Base-by-base conservation (phyloP, 139 green algal species). In the Closterium sp. region DNA sequence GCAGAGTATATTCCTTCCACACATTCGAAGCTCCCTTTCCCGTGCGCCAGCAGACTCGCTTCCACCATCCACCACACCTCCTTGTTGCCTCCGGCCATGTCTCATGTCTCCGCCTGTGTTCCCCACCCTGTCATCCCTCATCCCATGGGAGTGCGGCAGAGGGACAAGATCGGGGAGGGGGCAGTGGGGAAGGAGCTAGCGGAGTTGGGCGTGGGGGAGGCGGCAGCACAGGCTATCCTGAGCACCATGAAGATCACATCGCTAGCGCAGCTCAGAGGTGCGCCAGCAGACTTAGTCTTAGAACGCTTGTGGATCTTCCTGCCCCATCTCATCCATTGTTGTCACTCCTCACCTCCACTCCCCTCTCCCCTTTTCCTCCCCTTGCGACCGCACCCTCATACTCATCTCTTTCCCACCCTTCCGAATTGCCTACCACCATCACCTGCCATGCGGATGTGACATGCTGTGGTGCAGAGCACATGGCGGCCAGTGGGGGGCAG, bases 101-200 rank as follows among this genome's bases (percentile, higher is more conserved):
- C 19, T 79, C 62, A 79, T 13, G 2, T 27, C 17, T 13, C 17
- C 0, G 62, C 62, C 62, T 27, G 62, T 13, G 27, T 24, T 79
- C 62, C 13, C 38, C 38, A 45, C 38, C 38, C 38, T 45, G 50
- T 73, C 62, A 79, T 0, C 13, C 19, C 62, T 79, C 62, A 13
- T 79, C 62, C 19, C 17, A 13, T 79, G 2, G 11, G 38, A 0
- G 13, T 79, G 62, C 62, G 13, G 11, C 42, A 95, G 96, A 94
- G 98, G 84, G 97, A 98, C 73, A 98, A 98, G 94, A 90, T 99
- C 24, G 95, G 96, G 0, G 86, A 92, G 30, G 97, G 96, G 70
- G 96, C 96, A 91, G 95, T 99, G 34, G 95, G 97, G 70, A 94
- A 93, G 50, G 96, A 98, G 94, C 96, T 99, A 90, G 89, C 31